Evolutionary conservation across 2,329 filamentous ascomycete genomes (phyloP).

Genomic region (Ceratocystis albifundus): DNA sequence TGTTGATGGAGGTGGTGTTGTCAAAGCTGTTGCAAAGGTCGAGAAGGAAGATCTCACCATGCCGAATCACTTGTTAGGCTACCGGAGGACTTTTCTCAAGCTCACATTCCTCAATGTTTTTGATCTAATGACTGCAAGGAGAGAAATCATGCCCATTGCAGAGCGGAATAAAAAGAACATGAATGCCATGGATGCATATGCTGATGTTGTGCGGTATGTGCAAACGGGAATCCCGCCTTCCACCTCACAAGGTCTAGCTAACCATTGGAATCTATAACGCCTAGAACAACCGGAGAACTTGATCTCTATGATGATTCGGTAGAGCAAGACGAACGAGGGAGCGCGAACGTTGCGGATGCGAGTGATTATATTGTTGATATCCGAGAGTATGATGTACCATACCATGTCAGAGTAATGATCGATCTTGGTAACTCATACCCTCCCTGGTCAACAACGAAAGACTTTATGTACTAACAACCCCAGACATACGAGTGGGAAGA

Average conservation of each 20-base stretch:
- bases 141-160: constrained; percentile 75
- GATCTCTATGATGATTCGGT: constrained; percentile 89
- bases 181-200: constrained; percentile 96
- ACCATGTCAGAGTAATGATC: constrained; percentile 97
- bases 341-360: constrained; percentile 66
- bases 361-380: constrained; percentile 98
- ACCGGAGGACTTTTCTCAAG: constrained; percentile 77
- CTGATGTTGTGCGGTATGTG: constrained; percentile 77
- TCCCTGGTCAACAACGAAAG: background rate
- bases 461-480: constrained; percentile 25
- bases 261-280: constrained; percentile 19
- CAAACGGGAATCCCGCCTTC: background rate
- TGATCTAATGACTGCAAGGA: constrained; percentile 74
- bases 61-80: constrained; percentile 91
- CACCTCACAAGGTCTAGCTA: constrained; percentile 18
- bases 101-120: constrained; percentile 77
- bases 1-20: constrained; percentile 63
- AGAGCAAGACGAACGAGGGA: constrained; percentile 68
- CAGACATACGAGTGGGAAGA: constrained; percentile 88
- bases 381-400: constrained; percentile 96
- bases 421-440: constrained; percentile 53
- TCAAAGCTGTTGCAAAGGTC: constrained; percentile 64
- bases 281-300: constrained; percentile 65
- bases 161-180: constrained; percentile 95
- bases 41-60: constrained; percentile 90